A percentile compares a stretch with the other conserved stretches of the same genome.
Evolutionary conservation across 768 basidiomycete genomes (phyloP).

Genomic region (Macrolepiota fuliginosa): DNA sequence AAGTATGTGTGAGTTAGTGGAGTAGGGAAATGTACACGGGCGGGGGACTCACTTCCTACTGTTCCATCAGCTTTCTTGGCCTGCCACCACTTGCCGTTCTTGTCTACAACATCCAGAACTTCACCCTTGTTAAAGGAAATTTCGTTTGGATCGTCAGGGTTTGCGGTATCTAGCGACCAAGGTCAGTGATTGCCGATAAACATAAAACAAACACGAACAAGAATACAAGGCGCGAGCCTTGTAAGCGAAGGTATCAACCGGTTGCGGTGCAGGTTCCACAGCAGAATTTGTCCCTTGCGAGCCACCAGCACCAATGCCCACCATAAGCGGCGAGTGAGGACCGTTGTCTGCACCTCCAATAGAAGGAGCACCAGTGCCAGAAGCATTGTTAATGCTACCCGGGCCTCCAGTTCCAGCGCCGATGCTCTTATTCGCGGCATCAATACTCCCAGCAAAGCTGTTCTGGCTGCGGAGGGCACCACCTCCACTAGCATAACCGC

Average conservation of each 20-base stretch:
- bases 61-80: slow-evolving; percentile 75
- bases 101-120: slow-evolving; percentile 88
- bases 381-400: slow-evolving; percentile 57
- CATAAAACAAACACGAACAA: slow-evolving; percentile 49
- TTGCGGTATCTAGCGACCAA: slow-evolving; percentile 73
- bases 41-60: slow-evolving; percentile 64
- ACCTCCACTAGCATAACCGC: slow-evolving; percentile 45
- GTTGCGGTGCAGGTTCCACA: slow-evolving; percentile 21
- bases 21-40: background rate
- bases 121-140: slow-evolving; percentile 93
- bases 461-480: slow-evolving; percentile 50
- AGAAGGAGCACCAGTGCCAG: slow-evolving; percentile 30
- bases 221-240: slow-evolving; percentile 89
- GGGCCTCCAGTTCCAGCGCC: slow-evolving; percentile 33
- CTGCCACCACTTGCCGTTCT: slow-evolving; percentile 94
- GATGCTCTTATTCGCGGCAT: slow-evolving; percentile 35
- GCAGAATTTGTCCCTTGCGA: slow-evolving; percentile 23
- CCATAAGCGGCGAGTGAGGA: slow-evolving; percentile 65
- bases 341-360: slow-evolving; percentile 47
- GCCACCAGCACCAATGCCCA: slow-evolving; percentile 62
- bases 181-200: slow-evolving; percentile 16
- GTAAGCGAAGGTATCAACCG: slow-evolving; percentile 52
- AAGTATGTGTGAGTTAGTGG: slow-evolving; percentile 15
- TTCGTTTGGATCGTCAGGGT: slow-evolving; percentile 93
- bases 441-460: slow-evolving; percentile 48